phyloP scores from a whole-genome alignment of 441 rosid genomes.

The Theobroma grandiflorum region DNA sequence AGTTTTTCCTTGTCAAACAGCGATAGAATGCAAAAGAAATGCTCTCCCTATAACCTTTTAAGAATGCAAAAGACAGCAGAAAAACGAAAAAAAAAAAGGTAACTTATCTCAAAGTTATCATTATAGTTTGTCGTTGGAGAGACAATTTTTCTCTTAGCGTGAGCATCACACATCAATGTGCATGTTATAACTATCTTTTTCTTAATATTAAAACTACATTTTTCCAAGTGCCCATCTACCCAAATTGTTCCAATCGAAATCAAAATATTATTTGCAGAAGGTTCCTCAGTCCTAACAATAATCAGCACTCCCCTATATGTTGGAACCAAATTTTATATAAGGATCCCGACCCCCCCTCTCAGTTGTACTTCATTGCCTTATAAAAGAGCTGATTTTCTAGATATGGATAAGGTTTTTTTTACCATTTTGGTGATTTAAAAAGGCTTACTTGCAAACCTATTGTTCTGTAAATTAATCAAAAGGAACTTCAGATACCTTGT shows the following conservation, averaged over 20 bases:
- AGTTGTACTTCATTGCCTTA: conserved; percentile 19
- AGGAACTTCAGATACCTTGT: background rate
- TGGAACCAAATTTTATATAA: conserved; percentile 32
- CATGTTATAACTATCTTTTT: background rate
- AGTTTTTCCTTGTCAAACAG: conserved; percentile 6
- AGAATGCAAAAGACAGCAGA: conserved; percentile 17
- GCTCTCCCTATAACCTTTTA: background rate
- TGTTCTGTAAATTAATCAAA: background rate
- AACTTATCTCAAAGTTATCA: conserved; percentile 27
- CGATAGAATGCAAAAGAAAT: background rate
- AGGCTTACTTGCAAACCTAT: background rate
- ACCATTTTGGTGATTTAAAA: conserved; percentile 1
- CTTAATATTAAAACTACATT: conserved; percentile 9
- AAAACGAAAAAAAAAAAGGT: background rate
- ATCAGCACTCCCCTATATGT: conserved; percentile 37
- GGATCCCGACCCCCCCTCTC: background rate
- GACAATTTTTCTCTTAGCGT: conserved; percentile 5
- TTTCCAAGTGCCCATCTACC: conserved; percentile 23
- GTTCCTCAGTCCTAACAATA: conserved; percentile 18
- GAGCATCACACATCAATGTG: conserved; percentile 1
- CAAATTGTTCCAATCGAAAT: background rate
- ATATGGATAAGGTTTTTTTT: conserved; percentile 23
- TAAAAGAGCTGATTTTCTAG: background rate
- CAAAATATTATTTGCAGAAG: background rate
- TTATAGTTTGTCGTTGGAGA: conserved; percentile 11